Evolutionary conservation across 2,329 filamentous ascomycete genomes (phyloP).

Genomic region (Parascedosporium putredinis): DNA sequence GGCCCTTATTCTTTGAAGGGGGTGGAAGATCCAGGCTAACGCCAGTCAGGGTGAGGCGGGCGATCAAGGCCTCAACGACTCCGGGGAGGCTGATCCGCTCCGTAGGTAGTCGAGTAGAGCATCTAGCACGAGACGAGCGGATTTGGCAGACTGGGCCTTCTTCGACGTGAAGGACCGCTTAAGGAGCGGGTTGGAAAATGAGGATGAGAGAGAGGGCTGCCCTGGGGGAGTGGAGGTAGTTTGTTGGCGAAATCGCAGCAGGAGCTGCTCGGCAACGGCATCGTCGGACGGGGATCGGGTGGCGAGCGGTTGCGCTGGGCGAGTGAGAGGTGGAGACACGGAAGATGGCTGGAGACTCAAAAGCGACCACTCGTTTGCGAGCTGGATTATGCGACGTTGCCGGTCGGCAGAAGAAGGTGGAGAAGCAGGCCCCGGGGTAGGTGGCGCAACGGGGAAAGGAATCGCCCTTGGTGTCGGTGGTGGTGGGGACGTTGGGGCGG

Average conservation of each 20-base stretch:
- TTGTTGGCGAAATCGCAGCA: constrained; percentile 31
- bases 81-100: constrained; percentile 37
- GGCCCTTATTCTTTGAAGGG: constrained; percentile 34
- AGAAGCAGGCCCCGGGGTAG: neutral
- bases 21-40: constrained; percentile 36
- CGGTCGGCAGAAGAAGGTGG: neutral
- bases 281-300: constrained; percentile 40
- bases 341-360: constrained; percentile 27
- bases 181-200: constrained; percentile 13
- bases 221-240: constrained; percentile 24
- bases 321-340: constrained; percentile 27
- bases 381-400: constrained; percentile 32
- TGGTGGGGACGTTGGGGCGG: neutral
- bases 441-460: neutral
- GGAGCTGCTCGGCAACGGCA: constrained; percentile 40
- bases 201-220: constrained; percentile 27
- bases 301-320: constrained; percentile 30
- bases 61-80: constrained; percentile 45
- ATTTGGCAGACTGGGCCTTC: constrained; percentile 40
- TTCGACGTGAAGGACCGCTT: constrained; percentile 33
- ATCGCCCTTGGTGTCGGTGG: neutral
- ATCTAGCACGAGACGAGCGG: constrained; percentile 32
- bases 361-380: constrained; percentile 41
- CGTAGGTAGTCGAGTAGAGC: constrained; percentile 38
- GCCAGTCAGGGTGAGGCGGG: constrained; percentile 36